Percentiles rank a stretch among this genome's conserved stretches.
These are phyloP conservation scores for Apiospora sp. DNA, from an alignment of 2,329 filamentous ascomycete species.

Conservation along the genomic window DNA sequence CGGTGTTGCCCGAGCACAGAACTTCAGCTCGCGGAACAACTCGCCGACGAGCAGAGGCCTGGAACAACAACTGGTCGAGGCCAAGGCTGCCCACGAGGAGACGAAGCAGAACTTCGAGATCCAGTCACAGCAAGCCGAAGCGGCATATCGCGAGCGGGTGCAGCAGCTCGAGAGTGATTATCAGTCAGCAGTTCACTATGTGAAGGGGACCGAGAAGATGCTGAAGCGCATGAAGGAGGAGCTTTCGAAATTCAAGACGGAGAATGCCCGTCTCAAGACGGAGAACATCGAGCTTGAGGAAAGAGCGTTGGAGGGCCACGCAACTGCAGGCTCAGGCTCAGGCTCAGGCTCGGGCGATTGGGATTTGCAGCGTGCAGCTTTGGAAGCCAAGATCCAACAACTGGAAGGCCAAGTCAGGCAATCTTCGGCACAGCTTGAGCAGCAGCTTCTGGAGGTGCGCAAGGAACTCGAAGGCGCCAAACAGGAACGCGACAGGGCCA, in stretches of 20 bases:
- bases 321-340: conserved; percentile 45
- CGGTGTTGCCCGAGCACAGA: conserved; percentile 74
- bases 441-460: conserved; percentile 72
- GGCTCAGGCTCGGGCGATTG: conserved; percentile 60
- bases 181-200: conserved; percentile 96
- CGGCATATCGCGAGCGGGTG: conserved; percentile 89
- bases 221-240: conserved; percentile 98
- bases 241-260: conserved; percentile 87
- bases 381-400: conserved; percentile 73
- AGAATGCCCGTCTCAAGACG: conserved; percentile 82
- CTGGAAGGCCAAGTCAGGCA: conserved; percentile 74
- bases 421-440: conserved; percentile 74
- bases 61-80: conserved; percentile 84
- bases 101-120: conserved; percentile 78
- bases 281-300: conserved; percentile 77
- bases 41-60: conserved; percentile 88
- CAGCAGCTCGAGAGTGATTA: conserved; percentile 96
- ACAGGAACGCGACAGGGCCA: conserved; percentile 71
- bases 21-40: conserved; percentile 75
- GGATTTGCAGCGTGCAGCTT: conserved; percentile 74
- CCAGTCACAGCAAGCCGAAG: conserved; percentile 86
- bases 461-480: conserved; percentile 72
- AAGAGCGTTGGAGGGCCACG: conserved; percentile 51
- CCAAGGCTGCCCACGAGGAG: conserved; percentile 84
- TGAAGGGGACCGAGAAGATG: conserved; percentile 99